Evolutionary conservation across 78 protist species (phyloP).

Genomic region (Ministeria vibrans): DNA sequence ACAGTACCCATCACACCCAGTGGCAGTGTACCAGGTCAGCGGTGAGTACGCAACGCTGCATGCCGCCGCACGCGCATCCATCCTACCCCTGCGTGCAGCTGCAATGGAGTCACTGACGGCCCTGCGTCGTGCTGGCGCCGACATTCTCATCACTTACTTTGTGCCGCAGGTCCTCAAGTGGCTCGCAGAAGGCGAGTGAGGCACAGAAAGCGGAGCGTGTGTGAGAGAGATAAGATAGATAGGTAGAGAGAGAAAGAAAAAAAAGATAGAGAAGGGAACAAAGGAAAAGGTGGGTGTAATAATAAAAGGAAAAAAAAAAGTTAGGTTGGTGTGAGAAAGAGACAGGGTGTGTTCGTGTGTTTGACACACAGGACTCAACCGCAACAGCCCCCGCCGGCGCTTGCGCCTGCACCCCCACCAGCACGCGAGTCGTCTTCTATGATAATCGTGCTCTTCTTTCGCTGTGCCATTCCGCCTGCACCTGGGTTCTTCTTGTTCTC

Average conservation of each 20-base stretch:
- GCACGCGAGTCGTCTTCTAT: too few relatives aligned
- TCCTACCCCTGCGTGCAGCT: slow-evolving; percentile 37
- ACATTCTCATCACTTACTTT: slow-evolving; percentile 66
- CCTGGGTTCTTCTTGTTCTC: too few relatives aligned
- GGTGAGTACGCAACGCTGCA: slow-evolving; percentile 77
- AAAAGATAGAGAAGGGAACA: background rate
- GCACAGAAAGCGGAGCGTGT: background rate
- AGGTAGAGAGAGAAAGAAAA: background rate
- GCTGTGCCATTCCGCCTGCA: too few relatives aligned
- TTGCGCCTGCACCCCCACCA: too few relatives aligned
- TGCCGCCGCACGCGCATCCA: slow-evolving; percentile 62
- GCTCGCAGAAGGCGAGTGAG: slow-evolving; percentile 3
- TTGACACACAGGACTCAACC: too few relatives aligned
- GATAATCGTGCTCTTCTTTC: too few relatives aligned
- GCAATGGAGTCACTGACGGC: slow-evolving; percentile 49
- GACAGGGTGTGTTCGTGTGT: too few relatives aligned
- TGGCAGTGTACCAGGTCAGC: slow-evolving; percentile 45
- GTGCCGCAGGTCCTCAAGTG: slow-evolving; percentile 61
- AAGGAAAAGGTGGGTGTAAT: background rate
- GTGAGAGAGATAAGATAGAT: background rate
- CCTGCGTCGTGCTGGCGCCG: slow-evolving; percentile 73
- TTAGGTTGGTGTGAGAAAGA: too few relatives aligned
- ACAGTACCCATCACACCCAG: background rate
- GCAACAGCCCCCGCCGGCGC: too few relatives aligned
- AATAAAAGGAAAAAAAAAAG: background rate